Conservation (phyloP, 2,329 filamentous ascomycete genomes). For the Hortaea werneckii region DNA sequence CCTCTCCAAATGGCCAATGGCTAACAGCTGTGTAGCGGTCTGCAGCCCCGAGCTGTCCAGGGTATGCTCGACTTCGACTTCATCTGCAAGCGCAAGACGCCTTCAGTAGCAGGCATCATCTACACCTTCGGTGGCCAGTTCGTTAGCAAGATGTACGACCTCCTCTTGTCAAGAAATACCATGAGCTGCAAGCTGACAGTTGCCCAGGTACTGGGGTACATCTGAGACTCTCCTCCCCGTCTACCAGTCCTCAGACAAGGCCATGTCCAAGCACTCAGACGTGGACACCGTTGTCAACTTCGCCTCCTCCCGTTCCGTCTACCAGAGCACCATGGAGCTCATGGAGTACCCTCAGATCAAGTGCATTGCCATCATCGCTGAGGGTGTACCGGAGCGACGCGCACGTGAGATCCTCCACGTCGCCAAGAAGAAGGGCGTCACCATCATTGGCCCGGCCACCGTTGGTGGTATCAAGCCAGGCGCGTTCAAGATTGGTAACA, state of each 20-base stretch:
- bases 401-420: conserved; percentile 96
- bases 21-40: conserved; percentile 50
- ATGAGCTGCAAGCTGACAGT: conserved; percentile 16
- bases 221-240: conserved; percentile 97
- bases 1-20: neutral
- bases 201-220: conserved; percentile 83
- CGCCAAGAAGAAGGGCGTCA: conserved; percentile 96
- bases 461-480: conserved; percentile 99
- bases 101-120: conserved; percentile 97
- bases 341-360: conserved; percentile 96
- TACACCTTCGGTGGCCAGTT: conserved; percentile 99
- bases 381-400: conserved; percentile 97
- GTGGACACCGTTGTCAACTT: conserved; percentile 99
- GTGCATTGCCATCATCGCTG: conserved; percentile 98
- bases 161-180: neutral
- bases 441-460: conserved; percentile 95
- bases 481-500: conserved; percentile 99
- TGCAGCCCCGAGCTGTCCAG: conserved; percentile 70
- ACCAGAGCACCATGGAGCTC: conserved; percentile 95
- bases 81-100: conserved; percentile 97
- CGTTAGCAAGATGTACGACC: conserved; percentile 88
- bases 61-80: conserved; percentile 93
- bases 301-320: conserved; percentile 95
- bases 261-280: conserved; percentile 90
- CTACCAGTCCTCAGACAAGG: conserved; percentile 90